phyloP scores from a whole-genome alignment of 108 stramenopile genomes.

The Pseudonitzschia delicatissima region DNA sequence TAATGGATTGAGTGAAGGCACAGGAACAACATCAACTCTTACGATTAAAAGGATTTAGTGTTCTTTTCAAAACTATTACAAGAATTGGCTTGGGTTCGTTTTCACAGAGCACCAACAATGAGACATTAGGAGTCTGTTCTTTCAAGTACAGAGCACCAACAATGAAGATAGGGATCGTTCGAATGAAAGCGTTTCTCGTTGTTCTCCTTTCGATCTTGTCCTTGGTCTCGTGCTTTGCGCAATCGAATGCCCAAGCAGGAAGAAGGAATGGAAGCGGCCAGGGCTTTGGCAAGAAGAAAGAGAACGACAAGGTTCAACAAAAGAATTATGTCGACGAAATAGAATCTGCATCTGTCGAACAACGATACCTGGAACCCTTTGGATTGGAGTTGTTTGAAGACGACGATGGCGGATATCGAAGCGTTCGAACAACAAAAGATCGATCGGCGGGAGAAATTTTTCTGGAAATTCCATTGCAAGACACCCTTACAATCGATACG shows the following conservation, averaged over 20 bases:
- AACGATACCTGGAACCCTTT: constrained; percentile 13
- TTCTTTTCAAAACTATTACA: no score
- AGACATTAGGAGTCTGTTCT: no score
- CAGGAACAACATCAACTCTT: no score
- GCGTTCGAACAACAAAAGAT: constrained; percentile 22
- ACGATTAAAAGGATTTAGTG: no score
- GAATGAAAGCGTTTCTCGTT: no score
- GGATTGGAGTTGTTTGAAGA: constrained; percentile 6
- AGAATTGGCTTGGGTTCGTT: no score
- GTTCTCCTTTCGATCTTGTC: neutral
- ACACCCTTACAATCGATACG: constrained; percentile 13
- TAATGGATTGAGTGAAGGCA: no score
- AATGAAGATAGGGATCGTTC: no score
- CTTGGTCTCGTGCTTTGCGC: neutral
- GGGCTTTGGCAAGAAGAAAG: constrained; percentile 1
- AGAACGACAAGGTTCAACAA: no score
- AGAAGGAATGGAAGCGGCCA: neutral
- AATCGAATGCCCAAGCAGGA: neutral
- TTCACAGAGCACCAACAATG: no score
- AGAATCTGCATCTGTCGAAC: neutral
- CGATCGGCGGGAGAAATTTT: constrained; percentile 23
- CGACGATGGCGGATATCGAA: constrained; percentile 6
- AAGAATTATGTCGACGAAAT: neutral
- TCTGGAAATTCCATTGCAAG: constrained; percentile 22
- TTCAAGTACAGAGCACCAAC: no score